phyloP scores from a whole-genome alignment of 2,329 filamentous ascomycete species.

The Monosporascus sp. region DNA sequence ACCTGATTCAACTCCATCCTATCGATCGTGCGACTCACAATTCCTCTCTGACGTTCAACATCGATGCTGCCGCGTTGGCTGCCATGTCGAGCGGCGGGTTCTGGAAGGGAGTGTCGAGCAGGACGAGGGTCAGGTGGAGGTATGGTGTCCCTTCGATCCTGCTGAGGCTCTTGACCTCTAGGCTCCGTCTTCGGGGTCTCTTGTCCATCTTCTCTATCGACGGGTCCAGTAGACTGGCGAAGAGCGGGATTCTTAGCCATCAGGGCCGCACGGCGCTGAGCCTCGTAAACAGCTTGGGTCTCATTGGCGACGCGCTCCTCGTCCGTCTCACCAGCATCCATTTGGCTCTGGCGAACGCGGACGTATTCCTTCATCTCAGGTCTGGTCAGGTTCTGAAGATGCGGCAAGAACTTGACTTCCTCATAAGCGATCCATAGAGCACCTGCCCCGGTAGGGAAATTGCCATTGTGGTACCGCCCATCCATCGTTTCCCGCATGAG shows the following conservation, averaged over 20 bases:
- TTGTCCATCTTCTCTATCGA: slow-evolving; percentile 14
- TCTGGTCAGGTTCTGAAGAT: slow-evolving; percentile 45
- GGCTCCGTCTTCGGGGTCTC: slow-evolving; percentile 8
- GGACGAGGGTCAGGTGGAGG: background rate
- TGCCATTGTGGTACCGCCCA: slow-evolving; percentile 51
- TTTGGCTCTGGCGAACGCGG: slow-evolving; percentile 53
- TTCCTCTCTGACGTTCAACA: slow-evolving; percentile 1
- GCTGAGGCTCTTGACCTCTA: background rate
- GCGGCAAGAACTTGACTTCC: slow-evolving; percentile 53
- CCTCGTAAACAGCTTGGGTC: slow-evolving; percentile 44
- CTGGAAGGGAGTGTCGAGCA: slow-evolving; percentile 1
- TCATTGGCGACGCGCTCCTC: slow-evolving; percentile 47
- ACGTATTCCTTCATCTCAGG: slow-evolving; percentile 60
- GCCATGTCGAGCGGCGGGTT: background rate
- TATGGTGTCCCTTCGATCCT: background rate
- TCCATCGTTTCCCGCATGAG: slow-evolving; percentile 55
- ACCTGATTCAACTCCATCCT: slow-evolving; percentile 2
- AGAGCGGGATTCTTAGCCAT: slow-evolving; percentile 16
- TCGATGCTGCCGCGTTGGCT: background rate
- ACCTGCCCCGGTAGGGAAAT: slow-evolving; percentile 55
- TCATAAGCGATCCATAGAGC: slow-evolving; percentile 59
- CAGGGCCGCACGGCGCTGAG: slow-evolving; percentile 37
- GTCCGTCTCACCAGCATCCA: slow-evolving; percentile 46
- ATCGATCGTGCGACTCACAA: background rate
- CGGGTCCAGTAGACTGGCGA: slow-evolving; percentile 4